phyloP scores from a whole-genome alignment of 2,329 filamentous ascomycete species.

The Sclerotinia borealis region DNA sequence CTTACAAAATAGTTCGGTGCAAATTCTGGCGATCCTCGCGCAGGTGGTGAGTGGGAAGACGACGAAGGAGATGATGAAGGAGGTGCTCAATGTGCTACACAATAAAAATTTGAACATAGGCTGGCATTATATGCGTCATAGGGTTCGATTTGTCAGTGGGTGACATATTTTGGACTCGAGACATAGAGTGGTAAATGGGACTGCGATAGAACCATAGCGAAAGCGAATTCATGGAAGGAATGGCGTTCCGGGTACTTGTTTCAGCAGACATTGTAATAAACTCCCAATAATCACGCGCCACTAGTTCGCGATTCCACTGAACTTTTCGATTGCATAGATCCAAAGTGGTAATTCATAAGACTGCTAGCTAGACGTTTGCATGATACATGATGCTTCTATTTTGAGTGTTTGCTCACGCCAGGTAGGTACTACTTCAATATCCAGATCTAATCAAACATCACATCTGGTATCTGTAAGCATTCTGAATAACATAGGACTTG shows the following conservation, averaged over 20 bases:
- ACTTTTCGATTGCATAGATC: neutral
- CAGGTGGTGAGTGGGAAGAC: constrained; percentile 62
- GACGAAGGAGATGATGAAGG: constrained; percentile 58
- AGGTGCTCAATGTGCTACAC: constrained; percentile 55
- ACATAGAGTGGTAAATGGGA: constrained; percentile 7
- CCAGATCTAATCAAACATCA: neutral
- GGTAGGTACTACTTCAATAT: neutral
- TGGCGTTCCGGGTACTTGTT: neutral
- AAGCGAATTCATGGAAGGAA: neutral
- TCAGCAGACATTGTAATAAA: neutral
- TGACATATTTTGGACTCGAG: neutral
- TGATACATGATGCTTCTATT: neutral
- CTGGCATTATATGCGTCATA: neutral
- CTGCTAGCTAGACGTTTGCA: neutral
- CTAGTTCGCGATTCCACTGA: neutral
- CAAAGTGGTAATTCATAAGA: neutral
- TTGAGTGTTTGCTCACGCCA: neutral
- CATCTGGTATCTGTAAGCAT: neutral
- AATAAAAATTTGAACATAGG: constrained; percentile 22
- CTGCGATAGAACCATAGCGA: neutral
- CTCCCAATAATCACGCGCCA: neutral
- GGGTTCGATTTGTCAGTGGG: neutral
- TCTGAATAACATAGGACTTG: too few relatives aligned
- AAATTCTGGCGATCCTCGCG: constrained; percentile 61
- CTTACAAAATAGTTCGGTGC: constrained; percentile 56